A percentile compares a stretch with the other conserved stretches of the same genome.
Conservation (phyloP, 805 yeast genomes). For the Osmozyma mogii region DNA sequence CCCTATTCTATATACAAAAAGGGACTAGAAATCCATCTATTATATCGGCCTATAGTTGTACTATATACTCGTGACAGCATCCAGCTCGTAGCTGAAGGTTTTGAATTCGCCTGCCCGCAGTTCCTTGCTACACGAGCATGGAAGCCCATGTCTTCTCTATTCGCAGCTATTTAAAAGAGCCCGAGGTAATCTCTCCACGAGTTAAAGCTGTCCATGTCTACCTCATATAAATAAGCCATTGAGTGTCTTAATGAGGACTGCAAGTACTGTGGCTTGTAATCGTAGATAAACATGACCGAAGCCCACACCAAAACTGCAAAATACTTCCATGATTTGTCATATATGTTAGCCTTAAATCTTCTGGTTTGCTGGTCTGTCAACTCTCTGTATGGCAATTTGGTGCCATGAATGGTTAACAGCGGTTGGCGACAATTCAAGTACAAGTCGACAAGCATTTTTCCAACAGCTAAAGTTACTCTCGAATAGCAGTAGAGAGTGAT, state of each 20-base stretch:
- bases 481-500: constrained; percentile 68
- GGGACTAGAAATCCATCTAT: no score
- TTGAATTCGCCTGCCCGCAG: no score
- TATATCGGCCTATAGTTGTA: no score
- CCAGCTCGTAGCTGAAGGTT: no score
- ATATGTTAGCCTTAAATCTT: constrained; percentile 19
- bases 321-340: constrained; percentile 41
- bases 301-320: constrained; percentile 69
- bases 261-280: constrained; percentile 51
- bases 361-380: constrained; percentile 26
- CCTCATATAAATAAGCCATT: constrained; percentile 65
- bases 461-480: constrained; percentile 55
- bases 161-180: no score
- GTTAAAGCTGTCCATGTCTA: constrained; percentile 44
- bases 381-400: constrained; percentile 16
- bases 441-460: constrained; percentile 40
- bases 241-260: constrained; percentile 60
- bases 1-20: no score
- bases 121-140: no score
- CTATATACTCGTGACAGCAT: no score
- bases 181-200: constrained; percentile 41
- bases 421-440: constrained; percentile 32
- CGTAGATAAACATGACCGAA: constrained; percentile 61
- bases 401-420: constrained; percentile 14
- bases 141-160: no score